phyloP scores from a whole-genome alignment of 2,329 filamentous ascomycete genomes.

The Microcyclosporella mali region DNA sequence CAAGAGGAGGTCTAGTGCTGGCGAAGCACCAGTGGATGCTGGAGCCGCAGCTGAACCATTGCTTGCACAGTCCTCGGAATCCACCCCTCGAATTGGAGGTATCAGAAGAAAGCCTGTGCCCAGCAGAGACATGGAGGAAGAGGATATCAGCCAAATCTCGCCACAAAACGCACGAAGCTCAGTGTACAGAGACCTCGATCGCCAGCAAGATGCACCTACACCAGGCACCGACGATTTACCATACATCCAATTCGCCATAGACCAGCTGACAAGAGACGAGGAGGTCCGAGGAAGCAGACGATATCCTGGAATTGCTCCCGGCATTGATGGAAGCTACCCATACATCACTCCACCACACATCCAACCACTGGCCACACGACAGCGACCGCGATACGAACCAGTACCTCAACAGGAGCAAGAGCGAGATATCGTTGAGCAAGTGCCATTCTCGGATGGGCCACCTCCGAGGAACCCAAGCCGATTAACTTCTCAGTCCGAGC shows the following conservation, averaged over 20 bases:
- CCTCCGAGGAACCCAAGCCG: slow-evolving; percentile 16
- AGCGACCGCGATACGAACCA: slow-evolving; percentile 14
- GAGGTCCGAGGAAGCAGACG: slow-evolving; percentile 53
- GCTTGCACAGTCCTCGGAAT: neutral
- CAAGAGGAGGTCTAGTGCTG: slow-evolving; percentile 21
- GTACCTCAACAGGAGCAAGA: slow-evolving; percentile 20
- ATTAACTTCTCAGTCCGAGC: slow-evolving; percentile 1
- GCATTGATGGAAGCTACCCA: slow-evolving; percentile 19
- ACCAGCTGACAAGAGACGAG: slow-evolving; percentile 72
- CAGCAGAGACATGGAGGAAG: slow-evolving; percentile 26
- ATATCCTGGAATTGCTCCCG: slow-evolving; percentile 33
- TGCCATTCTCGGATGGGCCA: slow-evolving; percentile 11
- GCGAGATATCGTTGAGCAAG: slow-evolving; percentile 9
- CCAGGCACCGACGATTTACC: slow-evolving; percentile 79
- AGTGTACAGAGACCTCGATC: slow-evolving; percentile 25
- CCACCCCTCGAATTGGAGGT: slow-evolving; percentile 13
- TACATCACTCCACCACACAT: slow-evolving; percentile 13
- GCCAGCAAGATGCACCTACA: slow-evolving; percentile 47
- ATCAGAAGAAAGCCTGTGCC: slow-evolving; percentile 32
- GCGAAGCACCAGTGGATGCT: slow-evolving; percentile 8
- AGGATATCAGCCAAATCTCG: slow-evolving; percentile 15
- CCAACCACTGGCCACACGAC: slow-evolving; percentile 8
- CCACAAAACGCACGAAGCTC: slow-evolving; percentile 26
- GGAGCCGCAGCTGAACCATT: slow-evolving; percentile 2
- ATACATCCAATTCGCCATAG: slow-evolving; percentile 83